Evolutionary conservation across 805 yeast species (phyloP), one percentile per base, ranked within the genome.

Genomic region (Yarrowia alimentaria): DNA sequence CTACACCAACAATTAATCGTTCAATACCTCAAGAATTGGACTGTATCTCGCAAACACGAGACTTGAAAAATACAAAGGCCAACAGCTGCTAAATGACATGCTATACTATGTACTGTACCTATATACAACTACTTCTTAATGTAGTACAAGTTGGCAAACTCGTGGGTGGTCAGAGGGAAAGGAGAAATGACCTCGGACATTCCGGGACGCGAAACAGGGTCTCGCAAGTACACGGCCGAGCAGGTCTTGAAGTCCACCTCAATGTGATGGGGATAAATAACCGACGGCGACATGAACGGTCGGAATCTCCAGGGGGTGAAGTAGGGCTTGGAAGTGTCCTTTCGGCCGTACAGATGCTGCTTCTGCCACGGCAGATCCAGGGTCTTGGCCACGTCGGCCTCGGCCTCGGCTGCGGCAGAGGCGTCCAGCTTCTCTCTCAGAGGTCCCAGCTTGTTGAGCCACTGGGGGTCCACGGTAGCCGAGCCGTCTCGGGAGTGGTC

Each of bases 301-400:
- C 96, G 83, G 58, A 96, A 94, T 54, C 82, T 77, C 97, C 97
- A 93, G 48, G 99, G 99, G 2, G 98, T 88, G 73, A 91, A 93
- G 69, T 83, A 93, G 4, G 90, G 78, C 69, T 85, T 89, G 13
- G 72, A 62, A 12, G 89, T 83, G 50, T 86, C 83, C 58, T 79
- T 68, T 61, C 95, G 82, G 17, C 98, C 98, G 66, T 76, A 88
- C 55, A 85, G 74, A 45, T 75, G 73, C 38, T 80, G 78, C 53
- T 74, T 74, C 68, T 88, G 95, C 90, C 93, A 86, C 52, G 95
- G 96, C 53, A 89, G 71, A n/a, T n/a, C n/a, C n/a, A n/a, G n/a
- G n/a, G 69, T 65, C 22, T 66, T 55, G 8, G 53, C 64, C 6
- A 79, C 75, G 37, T 63, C 61, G 13, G 71, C 53, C 58, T 79